Evolutionary conservation across 2,329 filamentous ascomycete species (phyloP).

Genomic region (Penicillium sp.): DNA sequence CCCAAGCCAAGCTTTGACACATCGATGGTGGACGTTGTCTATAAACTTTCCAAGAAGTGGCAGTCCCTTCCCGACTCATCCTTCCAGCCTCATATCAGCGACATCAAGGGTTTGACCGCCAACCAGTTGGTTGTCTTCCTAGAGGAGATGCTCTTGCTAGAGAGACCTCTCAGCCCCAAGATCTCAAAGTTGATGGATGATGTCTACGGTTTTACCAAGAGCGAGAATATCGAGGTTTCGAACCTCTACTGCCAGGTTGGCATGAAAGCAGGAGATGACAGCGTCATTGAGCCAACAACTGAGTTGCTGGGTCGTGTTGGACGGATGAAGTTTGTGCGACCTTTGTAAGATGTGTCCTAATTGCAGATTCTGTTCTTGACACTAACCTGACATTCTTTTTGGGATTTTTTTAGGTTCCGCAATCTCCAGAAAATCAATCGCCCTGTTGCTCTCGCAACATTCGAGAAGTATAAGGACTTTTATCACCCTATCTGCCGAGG

Average conservation of each 20-base stretch:
- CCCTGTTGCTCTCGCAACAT: constrained; percentile 73
- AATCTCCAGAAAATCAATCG: constrained; percentile 72
- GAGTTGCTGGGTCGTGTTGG: constrained; percentile 78
- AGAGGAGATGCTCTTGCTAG: constrained; percentile 69
- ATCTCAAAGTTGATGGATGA: constrained; percentile 70
- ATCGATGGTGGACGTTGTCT: constrained; percentile 79
- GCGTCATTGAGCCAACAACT: constrained; percentile 67
- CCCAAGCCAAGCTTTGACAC: constrained; percentile 91
- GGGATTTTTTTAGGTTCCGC: constrained; percentile 48
- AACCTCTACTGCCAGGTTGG: constrained; percentile 77
- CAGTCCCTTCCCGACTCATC: constrained; percentile 49
- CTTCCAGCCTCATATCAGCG: constrained; percentile 63
- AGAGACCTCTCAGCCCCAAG: constrained; percentile 60
- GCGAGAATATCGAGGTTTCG: constrained; percentile 82
- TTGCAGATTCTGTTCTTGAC: not conserved
- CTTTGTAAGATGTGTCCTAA: constrained; percentile 55
- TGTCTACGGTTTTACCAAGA: constrained; percentile 69
- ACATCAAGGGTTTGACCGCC: constrained; percentile 72
- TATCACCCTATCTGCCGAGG: constrained; percentile 90
- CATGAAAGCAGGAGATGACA: constrained; percentile 68
- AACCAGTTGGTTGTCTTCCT: constrained; percentile 93
- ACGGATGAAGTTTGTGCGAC: constrained; percentile 95
- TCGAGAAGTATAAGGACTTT: constrained; percentile 83
- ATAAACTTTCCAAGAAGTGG: constrained; percentile 80
- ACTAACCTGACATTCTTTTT: constrained; percentile 11